Percentiles rank a stretch among this genome's conserved stretches.
Evolutionary conservation across 345 rosid genomes (phyloP).

Genomic region (Eucalyptus rudis): DNA sequence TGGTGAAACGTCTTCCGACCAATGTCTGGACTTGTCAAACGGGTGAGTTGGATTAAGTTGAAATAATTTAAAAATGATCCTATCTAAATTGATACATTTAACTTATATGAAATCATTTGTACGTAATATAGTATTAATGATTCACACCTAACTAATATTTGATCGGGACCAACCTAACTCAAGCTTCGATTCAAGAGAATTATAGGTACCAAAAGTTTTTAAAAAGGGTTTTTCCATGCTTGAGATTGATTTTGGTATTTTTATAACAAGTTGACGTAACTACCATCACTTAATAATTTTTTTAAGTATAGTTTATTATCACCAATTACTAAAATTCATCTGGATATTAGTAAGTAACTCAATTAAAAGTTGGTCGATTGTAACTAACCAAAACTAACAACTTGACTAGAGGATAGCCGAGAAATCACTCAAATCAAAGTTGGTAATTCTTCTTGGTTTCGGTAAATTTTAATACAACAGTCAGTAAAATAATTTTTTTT

Average conservation of each 20-base stretch:
- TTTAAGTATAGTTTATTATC: background rate
- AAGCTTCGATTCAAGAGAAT: background rate
- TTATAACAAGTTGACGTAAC: background rate
- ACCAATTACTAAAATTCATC: background rate
- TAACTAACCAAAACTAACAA: background rate
- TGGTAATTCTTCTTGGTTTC: background rate
- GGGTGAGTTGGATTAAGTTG: background rate
- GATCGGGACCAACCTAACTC: background rate
- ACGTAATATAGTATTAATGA: rapidly evolving
- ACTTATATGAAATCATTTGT: background rate
- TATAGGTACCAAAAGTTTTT: background rate
- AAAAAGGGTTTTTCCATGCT: background rate
- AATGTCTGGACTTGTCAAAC: background rate
- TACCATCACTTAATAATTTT: background rate
- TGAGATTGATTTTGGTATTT: background rate
- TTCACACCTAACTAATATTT: background rate
- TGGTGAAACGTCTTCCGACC: rapidly evolving
- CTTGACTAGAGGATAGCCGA: background rate
- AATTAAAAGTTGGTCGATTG: background rate
- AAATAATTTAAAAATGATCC: background rate
- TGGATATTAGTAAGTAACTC: background rate
- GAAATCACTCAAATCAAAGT: background rate
- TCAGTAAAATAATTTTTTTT: background rate
- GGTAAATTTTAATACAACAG: background rate
- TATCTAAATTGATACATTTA: background rate